phyloP scores from a whole-genome alignment of 257 asterid species.

The Salvia rosmarinus region DNA sequence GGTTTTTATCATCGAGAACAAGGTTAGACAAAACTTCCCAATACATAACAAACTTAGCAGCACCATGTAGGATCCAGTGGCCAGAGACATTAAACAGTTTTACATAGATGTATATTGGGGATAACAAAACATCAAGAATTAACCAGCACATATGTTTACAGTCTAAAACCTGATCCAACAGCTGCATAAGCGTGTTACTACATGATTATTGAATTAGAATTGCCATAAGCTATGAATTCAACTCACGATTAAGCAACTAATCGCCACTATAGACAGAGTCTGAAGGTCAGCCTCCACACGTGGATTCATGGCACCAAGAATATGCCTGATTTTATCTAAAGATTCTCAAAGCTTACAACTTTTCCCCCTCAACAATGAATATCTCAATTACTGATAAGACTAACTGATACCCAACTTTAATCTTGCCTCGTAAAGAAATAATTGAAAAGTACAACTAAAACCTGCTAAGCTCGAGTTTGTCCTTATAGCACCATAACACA shows the following conservation, averaged over 20 bases:
- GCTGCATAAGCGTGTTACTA: not conserved
- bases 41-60: not conserved
- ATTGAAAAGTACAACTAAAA: conserved; percentile 19
- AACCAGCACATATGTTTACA: conserved; percentile 8
- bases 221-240: not conserved
- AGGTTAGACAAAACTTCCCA: not conserved
- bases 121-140: not conserved
- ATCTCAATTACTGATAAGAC: not conserved
- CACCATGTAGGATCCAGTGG: not conserved
- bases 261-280: not conserved
- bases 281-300: not conserved
- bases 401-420: not conserved
- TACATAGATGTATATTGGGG: not conserved
- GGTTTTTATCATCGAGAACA: conserved; percentile 3
- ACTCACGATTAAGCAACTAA: not conserved
- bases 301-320: not conserved
- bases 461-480: conserved; percentile 95
- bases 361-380: not conserved
- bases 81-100: not conserved
- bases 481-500: conserved; percentile 95
- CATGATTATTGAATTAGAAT: not conserved
- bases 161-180: conserved; percentile 3
- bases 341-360: not conserved
- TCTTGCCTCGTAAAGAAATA: not conserved
- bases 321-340: not conserved